Conservation (phyloP, 2,329 filamentous ascomycete genomes). For the Ustulina deusta region DNA sequence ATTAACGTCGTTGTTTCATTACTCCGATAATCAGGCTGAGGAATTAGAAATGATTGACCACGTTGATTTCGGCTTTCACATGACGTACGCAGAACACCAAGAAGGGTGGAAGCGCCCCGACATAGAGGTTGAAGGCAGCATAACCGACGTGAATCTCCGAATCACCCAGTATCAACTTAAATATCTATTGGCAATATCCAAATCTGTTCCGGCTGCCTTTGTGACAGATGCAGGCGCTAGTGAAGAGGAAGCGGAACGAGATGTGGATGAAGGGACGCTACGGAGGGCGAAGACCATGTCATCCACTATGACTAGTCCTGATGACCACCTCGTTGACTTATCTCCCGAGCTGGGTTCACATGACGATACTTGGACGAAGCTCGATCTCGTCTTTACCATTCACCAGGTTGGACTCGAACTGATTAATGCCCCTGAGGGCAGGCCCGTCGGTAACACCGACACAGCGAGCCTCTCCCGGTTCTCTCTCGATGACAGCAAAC, state of each 20-base stretch:
- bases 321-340: conserved; percentile 65
- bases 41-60: conserved; percentile 97
- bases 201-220: conserved; percentile 89
- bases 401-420: conserved; percentile 90
- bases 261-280: conserved; percentile 71
- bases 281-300: conserved; percentile 62
- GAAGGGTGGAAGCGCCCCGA: conserved; percentile 83
- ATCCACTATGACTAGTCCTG: conserved; percentile 52
- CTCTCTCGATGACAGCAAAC: conserved; percentile 89
- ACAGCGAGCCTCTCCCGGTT: conserved; percentile 90
- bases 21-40: conserved; percentile 76
- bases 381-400: conserved; percentile 91
- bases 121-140: conserved; percentile 87
- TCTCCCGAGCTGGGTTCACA: conserved; percentile 77
- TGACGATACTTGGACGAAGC: conserved; percentile 85
- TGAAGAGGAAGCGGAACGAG: conserved; percentile 79
- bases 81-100: conserved; percentile 91
- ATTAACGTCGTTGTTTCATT: conserved; percentile 90
- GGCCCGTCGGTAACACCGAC: conserved; percentile 82
- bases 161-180: conserved; percentile 92
- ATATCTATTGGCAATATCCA: conserved; percentile 87
- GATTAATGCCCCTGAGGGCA: conserved; percentile 78
- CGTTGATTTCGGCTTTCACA: conserved; percentile 91
- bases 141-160: conserved; percentile 92
- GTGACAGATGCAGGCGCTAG: conserved; percentile 77